Conservation (phyloP, 2,329 filamentous ascomycete genomes). For the Cladosporium austrohemisphaericum region DNA sequence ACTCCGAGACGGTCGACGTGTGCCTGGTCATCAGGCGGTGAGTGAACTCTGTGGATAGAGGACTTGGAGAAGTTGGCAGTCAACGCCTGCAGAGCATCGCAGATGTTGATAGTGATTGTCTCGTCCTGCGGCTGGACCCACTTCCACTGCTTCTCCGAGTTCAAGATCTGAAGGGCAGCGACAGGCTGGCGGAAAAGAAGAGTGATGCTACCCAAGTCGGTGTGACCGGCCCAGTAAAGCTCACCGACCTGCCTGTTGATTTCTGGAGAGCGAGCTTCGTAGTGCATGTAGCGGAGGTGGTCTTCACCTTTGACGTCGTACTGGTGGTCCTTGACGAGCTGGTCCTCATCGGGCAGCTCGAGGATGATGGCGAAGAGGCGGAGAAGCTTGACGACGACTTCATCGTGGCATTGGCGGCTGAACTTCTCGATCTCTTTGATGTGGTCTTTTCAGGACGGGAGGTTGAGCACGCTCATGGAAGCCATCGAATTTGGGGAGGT, state of each 20-base stretch:
- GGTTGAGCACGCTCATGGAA: conserved; percentile 8
- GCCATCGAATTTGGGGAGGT: conserved; percentile 42
- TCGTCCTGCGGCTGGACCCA: conserved; percentile 39
- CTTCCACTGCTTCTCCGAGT: conserved; percentile 37
- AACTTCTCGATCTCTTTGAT: conserved; percentile 56
- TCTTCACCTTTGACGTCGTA: conserved; percentile 59
- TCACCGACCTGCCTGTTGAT: conserved; percentile 22
- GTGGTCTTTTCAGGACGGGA: conserved; percentile 40
- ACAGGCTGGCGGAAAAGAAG: conserved; percentile 41
- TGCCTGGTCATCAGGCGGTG: conserved; percentile 47
- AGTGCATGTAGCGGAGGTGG: conserved; percentile 48
- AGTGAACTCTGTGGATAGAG: conserved; percentile 47
- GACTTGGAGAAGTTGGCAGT: conserved; percentile 46
- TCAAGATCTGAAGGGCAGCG: conserved; percentile 36
- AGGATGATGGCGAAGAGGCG: conserved; percentile 60
- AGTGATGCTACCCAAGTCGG: conserved; percentile 41
- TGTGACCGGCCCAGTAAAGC: conserved; percentile 32
- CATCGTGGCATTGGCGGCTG: conserved; percentile 48
- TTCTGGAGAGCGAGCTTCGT: conserved; percentile 23
- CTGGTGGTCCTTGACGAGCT: conserved; percentile 53
- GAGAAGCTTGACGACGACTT: conserved; percentile 56
- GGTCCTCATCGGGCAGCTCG: conserved; percentile 57
- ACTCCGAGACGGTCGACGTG: conserved; percentile 49
- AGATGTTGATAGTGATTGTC: conserved; percentile 40
- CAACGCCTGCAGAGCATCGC: conserved; percentile 37